Conservation (phyloP, 345 rosid species). For the Adansonia digitata region DNA sequence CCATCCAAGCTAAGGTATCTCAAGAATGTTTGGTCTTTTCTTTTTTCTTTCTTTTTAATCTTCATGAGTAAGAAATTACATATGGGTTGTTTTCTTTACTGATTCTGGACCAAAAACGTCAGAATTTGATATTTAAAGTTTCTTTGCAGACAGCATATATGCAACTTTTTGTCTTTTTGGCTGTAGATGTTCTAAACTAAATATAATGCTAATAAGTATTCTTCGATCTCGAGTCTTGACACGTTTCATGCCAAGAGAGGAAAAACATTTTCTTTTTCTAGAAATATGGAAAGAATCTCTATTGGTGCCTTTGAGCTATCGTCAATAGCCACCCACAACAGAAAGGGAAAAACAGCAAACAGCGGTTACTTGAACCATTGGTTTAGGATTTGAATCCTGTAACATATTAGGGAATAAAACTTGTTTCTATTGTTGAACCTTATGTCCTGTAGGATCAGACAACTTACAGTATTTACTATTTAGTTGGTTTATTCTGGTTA, state of each 20-base stretch:
- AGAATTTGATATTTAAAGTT: neutral
- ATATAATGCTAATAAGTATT: neutral
- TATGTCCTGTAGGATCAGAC: neutral
- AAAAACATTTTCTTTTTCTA: neutral
- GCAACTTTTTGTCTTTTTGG: neutral
- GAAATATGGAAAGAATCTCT: neutral
- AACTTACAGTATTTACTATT: neutral
- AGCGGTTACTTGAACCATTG: neutral
- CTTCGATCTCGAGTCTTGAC: neutral
- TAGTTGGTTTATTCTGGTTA: neutral
- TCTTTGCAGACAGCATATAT: neutral
- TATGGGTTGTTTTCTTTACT: neutral
- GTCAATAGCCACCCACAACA: neutral
- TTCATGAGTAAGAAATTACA: neutral
- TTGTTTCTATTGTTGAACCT: neutral
- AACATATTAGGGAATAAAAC: neutral
- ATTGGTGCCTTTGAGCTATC: neutral
- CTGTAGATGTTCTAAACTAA: neutral
- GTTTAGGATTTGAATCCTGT: neutral
- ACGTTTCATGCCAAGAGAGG: neutral
- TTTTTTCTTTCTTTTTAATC: neutral
- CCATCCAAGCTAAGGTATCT: constrained; percentile 56
- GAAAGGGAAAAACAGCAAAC: neutral
- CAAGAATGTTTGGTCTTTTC: neutral
- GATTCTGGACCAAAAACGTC: neutral